Evolutionary conservation across 2,329 filamentous ascomycete species (phyloP), one percentile per base, ranked within the genome.

Genomic region (Aspergillus vadensis): DNA sequence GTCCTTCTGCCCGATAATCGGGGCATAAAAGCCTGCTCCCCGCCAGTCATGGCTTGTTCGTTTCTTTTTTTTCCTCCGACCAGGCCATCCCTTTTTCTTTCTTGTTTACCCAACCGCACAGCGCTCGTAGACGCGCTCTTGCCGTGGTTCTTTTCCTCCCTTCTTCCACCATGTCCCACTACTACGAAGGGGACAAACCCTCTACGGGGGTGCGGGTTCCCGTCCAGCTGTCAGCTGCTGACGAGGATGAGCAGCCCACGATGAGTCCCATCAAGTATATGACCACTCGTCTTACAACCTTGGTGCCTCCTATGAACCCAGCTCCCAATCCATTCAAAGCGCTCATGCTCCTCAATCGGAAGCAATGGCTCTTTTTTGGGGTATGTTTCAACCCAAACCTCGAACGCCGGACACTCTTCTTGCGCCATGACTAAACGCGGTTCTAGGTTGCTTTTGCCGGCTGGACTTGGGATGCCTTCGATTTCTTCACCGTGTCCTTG

Each of bases 401-500:
- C 27, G 3, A 6, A 14, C 17, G 7, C 23, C 39, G 27, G 25
- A 27, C 25, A 2, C 25, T 27, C 7, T 41, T 25, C 12, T 14
- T 43, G 15, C 23, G 27, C 10, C 7, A 25, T 19, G 38, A 15
- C 48, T 61, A 63, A 67, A 38, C 55, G 53, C 30, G 19, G 41
- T 3, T 23, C 3, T 60, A 77, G 74, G 71, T 77, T 53, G 76
- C 73, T 2, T 78, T 78, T 62, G 67, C 79, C 15, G 83, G 78
- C 2, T 86, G 84, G 82, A 76, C 78, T 2, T 83, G 81, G 81
- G 82, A 84, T 66, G 79, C 84, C 0, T 85, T 87, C 59, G 85
- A 87, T 68, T 87, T 87, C 75, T 87, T 87, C 74, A 86, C 85
- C 23, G 85, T 87, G 23, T 85, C 82, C 5, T 72, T 87, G 54